Base-by-base conservation (phyloP, 345 rosid species). In the Syzygium oleosum region DNA sequence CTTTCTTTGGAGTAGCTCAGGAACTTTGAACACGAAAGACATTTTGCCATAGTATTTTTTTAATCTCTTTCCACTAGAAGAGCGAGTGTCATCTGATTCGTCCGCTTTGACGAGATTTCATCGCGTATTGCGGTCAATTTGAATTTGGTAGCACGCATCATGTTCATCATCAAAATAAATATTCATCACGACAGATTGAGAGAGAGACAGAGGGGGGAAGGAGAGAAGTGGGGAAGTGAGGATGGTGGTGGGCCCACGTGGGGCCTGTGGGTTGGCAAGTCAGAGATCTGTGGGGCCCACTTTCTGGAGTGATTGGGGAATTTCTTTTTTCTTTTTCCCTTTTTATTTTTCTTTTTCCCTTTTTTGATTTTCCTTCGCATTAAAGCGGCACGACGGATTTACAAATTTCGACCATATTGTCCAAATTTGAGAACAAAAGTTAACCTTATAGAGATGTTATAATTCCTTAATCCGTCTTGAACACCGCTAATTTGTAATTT, bases 51-150 rank as follows among this genome's bases (percentile, higher is more conserved):
- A 54, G 38, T 34, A 34, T 34, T 34, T 34, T 34, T 34, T 3
- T 2, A 54, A 46, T 54, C 23, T 19, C 19, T 5, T 53, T 53
- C 56, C 6, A 6, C 23, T 55, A 55, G 61, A 56, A 4, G 12
- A 23, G 61, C 25, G 22, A 25, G 61, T 10, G 9, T 23, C 27
- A 56, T 56, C 12, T 0, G 1, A 23, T 9, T 22, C 61, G 13
- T 4, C 13, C 61, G 2, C 3, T 0, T 9, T 56, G 61, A 23
- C 13, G 61, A 9, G n/a, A 56, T 56, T 0, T 56, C n/a, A 56
- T 4, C n/a, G n/a, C 9, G 0, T 21, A 55, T 55, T 1, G 13
- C 6, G n/a, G 13, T 56, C 0, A 4, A 4, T 13, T 3, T 61
- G 73, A 61, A 61, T 61, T 61, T n/a, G 6, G 19, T 13, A 3